phyloP scores from a whole-genome alignment of 768 basidiomycete species.

The Suillus spraguei region DNA sequence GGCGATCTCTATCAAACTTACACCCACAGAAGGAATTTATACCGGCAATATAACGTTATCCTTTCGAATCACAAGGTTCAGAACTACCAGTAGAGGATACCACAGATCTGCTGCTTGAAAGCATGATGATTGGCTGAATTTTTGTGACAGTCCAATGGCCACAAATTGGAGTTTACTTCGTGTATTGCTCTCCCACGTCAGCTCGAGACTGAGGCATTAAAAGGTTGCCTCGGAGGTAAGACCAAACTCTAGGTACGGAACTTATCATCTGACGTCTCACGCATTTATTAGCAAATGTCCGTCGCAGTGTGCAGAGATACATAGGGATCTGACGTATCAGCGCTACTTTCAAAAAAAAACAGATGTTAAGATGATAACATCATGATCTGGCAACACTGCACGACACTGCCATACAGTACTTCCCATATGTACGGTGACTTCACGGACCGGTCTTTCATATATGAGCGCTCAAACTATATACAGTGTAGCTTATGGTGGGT shows the following conservation, averaged over 20 bases:
- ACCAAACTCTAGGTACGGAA: not conserved
- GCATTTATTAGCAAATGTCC: not conserved
- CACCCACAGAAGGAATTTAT: not conserved
- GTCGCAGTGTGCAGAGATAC: not conserved
- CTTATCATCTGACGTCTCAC: not conserved
- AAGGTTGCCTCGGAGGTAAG: not conserved
- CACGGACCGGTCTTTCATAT: slow-evolving; percentile 2
- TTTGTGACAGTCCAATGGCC: not conserved
- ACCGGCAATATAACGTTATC: not conserved
- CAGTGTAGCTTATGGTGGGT: not conserved
- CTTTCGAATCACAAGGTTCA: not conserved
- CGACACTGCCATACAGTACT: not conserved
- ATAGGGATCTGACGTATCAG: not conserved
- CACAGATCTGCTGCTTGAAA: not conserved
- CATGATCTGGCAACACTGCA: not conserved
- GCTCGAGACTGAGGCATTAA: not conserved
- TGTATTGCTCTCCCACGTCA: not conserved
- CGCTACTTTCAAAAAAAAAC: not conserved
- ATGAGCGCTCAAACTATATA: not conserved
- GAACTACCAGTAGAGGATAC: not conserved
- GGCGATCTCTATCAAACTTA: not conserved
- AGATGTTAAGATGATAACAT: not conserved
- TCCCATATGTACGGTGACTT: not conserved
- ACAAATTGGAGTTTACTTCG: not conserved
- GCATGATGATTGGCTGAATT: not conserved